Conservation (phyloP, 768 basidiomycete species). For the Filobasidium floriforme region DNA sequence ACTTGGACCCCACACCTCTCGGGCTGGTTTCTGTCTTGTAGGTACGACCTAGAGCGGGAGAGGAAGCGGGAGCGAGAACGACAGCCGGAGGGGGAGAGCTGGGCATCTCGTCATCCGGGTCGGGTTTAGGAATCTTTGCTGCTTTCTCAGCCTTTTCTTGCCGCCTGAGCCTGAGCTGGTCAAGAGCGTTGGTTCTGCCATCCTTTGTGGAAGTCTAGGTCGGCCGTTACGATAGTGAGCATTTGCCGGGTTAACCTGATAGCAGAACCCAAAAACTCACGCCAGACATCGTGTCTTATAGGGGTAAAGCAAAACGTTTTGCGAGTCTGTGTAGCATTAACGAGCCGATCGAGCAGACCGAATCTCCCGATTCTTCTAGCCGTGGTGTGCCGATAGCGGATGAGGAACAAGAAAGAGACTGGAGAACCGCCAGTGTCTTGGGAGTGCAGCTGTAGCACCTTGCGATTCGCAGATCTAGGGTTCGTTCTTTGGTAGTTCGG, state of each 20-base stretch:
- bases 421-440: too few species aligned
- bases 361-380: too few species aligned
- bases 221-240: background rate
- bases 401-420: too few species aligned
- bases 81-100: conserved; percentile 1
- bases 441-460: too few species aligned
- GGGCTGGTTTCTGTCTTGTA: background rate
- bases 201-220: background rate
- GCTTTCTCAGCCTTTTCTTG: background rate
- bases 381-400: too few species aligned
- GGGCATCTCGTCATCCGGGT: background rate
- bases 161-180: background rate
- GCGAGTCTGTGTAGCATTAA: too few species aligned
- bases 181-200: background rate
- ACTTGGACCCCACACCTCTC: conserved; percentile 15
- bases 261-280: background rate
- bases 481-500: too few species aligned
- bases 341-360: too few species aligned
- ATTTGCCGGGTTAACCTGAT: background rate
- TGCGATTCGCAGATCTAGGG: too few species aligned
- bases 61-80: conserved; percentile 17
- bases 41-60: background rate
- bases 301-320: too few species aligned
- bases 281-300: background rate
- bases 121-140: background rate